phyloP scores from a whole-genome alignment of 2,329 filamentous ascomycete genomes.

The Aureobasidium pullulans region DNA sequence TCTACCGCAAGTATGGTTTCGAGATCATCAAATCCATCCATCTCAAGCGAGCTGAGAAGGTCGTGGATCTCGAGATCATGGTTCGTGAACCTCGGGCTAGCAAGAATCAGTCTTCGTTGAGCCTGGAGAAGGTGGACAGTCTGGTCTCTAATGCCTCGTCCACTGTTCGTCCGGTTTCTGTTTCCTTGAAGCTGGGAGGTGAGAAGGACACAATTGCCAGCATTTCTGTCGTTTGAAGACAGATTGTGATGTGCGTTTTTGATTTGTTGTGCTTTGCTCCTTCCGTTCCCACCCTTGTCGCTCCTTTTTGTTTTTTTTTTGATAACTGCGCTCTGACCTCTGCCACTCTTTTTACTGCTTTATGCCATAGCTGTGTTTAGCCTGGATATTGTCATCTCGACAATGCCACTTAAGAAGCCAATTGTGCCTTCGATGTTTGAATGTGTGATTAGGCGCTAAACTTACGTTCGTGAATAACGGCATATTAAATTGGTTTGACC shows the following conservation, averaged over 20 bases:
- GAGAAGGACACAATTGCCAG: slow-evolving; percentile 8
- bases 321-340: background rate
- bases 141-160: slow-evolving; percentile 2
- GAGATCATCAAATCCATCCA: slow-evolving; percentile 55
- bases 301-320: background rate
- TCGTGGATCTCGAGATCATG: slow-evolving; percentile 71
- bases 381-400: background rate
- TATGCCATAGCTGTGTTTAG: background rate
- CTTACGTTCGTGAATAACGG: no score
- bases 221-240: background rate
- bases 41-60: slow-evolving; percentile 47
- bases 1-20: slow-evolving; percentile 73
- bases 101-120: background rate
- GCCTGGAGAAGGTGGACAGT: slow-evolving; percentile 13
- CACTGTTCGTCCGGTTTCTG: background rate
- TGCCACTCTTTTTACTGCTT: background rate
- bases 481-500: background rate
- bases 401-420: background rate
- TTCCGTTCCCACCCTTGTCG: background rate
- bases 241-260: background rate
- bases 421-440: background rate
- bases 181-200: slow-evolving; percentile 4
- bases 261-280: background rate
- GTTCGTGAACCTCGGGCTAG: slow-evolving; percentile 56
- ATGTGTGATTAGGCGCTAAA: no score